These are phyloP conservation scores for Phialemoniopsis sp. DNA, from an alignment of 2,329 filamentous ascomycete genomes.

Conservation along the genomic window DNA sequence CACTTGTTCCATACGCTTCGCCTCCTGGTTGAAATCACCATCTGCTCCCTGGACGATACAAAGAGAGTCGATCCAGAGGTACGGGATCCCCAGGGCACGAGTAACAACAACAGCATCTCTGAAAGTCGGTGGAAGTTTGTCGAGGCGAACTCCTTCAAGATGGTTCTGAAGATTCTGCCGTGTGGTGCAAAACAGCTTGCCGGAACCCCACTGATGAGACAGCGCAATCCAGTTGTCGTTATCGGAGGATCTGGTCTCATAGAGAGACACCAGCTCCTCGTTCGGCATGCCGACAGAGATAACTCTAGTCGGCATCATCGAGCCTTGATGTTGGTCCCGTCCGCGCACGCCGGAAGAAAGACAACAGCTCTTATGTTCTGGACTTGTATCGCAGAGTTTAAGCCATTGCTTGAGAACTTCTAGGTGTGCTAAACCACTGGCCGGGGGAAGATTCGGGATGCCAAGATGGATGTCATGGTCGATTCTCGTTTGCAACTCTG, in stretches of 20 bases:
- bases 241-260: constrained; percentile 1
- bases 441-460: constrained; percentile 6
- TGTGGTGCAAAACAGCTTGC: constrained; percentile 7
- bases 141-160: constrained; percentile 1
- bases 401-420: constrained; percentile 10
- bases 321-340: too few species aligned
- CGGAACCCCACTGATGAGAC: constrained; percentile 8
- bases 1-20: constrained; percentile 18
- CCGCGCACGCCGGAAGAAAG: background rate
- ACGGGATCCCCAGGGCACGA: constrained; percentile 5
- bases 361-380: background rate
- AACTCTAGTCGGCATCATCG: background rate
- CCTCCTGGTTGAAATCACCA: constrained; percentile 14
- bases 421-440: constrained; percentile 6
- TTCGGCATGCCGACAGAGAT: background rate
- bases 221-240: constrained; percentile 7
- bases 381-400: background rate
- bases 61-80: constrained; percentile 18
- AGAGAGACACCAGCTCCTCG: constrained; percentile 1
- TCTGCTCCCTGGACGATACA: constrained; percentile 15
- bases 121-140: constrained; percentile 9
- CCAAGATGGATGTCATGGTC: constrained; percentile 10
- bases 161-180: constrained; percentile 1
- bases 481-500: too few species aligned
- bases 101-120: constrained; percentile 10